Conservation (phyloP, 805 yeast species). For the Yarrowia osloensis region DNA sequence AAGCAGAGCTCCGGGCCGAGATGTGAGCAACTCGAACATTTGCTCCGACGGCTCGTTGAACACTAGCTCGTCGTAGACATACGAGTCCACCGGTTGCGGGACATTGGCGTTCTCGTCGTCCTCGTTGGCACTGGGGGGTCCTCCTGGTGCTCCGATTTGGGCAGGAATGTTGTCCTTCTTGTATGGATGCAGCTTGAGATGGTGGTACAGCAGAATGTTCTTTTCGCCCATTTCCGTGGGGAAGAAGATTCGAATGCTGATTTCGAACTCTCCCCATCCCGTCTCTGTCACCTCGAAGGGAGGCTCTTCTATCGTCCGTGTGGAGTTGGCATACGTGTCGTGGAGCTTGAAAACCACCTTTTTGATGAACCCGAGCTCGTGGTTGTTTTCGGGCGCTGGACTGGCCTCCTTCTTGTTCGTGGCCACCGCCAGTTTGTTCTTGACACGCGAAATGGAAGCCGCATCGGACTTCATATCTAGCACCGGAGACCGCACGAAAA, state of each 20-base stretch:
- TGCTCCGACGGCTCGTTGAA: constrained; percentile 94
- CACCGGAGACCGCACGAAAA: constrained; percentile 76
- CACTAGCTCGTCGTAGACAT: constrained; percentile 84
- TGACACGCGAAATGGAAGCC: constrained; percentile 23
- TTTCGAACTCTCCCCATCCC: constrained; percentile 99
- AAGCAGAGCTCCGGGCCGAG: constrained; percentile 44
- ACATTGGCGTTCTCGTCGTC: constrained; percentile 33
- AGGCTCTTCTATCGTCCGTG: constrained; percentile 83
- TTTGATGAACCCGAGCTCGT: constrained; percentile 79
- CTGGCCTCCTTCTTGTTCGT: constrained; percentile 29
- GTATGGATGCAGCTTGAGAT: constrained; percentile 88
- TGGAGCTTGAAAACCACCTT: constrained; percentile 93
- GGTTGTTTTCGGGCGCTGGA: constrained; percentile 38
- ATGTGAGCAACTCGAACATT: constrained; percentile 74
- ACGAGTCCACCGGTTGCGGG: constrained; percentile 53
- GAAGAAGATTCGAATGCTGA: constrained; percentile 82
- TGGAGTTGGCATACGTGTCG: constrained; percentile 86
- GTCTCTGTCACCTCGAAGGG: constrained; percentile 96
- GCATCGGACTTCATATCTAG: constrained; percentile 45
- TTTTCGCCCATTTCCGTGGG: constrained; percentile 87
- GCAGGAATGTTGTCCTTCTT: constrained; percentile 37
- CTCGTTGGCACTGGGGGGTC: not conserved
- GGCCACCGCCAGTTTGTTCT: constrained; percentile 28
- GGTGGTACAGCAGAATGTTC: constrained; percentile 82
- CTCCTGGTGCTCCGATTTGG: constrained; percentile 29